Evolutionary conservation across 768 basidiomycete genomes (phyloP).

Genomic region (Boletus subparvulus): DNA sequence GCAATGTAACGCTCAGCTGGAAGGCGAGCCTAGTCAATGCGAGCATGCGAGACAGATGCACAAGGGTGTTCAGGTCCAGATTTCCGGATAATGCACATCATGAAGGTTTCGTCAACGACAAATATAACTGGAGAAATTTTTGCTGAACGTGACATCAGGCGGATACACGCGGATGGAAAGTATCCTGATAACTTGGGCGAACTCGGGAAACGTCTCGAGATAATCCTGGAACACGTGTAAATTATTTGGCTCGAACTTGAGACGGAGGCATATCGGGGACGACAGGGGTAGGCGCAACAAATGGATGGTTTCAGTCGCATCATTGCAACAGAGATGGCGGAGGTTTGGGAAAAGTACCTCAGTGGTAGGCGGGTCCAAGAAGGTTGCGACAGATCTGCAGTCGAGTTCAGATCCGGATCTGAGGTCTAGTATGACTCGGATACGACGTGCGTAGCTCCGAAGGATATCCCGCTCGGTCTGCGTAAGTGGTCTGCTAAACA

Average conservation of each 20-base stretch:
- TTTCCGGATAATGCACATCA: neutral
- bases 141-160: neutral
- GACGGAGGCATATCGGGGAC: neutral
- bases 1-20: neutral
- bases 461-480: neutral
- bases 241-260: neutral
- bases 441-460: neutral
- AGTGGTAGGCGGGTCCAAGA: neutral
- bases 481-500: neutral
- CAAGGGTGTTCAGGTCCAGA: neutral
- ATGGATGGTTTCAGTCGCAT: neutral
- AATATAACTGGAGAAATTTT: neutral
- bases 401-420: neutral
- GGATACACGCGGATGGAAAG: neutral
- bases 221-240: neutral
- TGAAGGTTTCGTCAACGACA: neutral
- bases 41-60: constrained; percentile 1
- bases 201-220: neutral
- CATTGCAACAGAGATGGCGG: neutral
- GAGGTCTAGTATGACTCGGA: neutral
- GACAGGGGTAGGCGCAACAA: neutral
- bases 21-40: neutral
- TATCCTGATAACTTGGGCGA: neutral
- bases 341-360: neutral
- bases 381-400: neutral